phyloP scores from a whole-genome alignment of 2,329 filamentous ascomycete genomes.

The Alternaria sp. region DNA sequence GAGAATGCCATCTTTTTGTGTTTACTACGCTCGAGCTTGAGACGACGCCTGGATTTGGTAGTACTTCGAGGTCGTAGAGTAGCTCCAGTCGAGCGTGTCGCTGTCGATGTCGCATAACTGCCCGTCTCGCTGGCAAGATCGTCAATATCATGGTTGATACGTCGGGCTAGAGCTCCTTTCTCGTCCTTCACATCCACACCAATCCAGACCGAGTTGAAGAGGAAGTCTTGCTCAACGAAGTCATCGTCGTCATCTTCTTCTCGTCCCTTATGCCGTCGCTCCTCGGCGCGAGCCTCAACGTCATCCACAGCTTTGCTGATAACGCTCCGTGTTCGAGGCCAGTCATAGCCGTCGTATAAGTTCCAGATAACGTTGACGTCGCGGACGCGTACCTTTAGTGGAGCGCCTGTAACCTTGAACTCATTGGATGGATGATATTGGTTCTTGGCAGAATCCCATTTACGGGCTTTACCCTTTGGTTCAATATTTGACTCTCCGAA shows the following conservation, averaged over 20 bases:
- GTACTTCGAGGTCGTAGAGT: constrained; percentile 52
- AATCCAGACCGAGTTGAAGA: constrained; percentile 99
- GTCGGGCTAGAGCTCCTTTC: constrained; percentile 77
- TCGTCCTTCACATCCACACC: constrained; percentile 87
- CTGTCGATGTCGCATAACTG: constrained; percentile 75
- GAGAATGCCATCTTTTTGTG: constrained; percentile 97
- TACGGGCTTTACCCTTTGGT: constrained; percentile 71
- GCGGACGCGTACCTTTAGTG: constrained; percentile 77
- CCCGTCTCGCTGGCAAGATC: constrained; percentile 88
- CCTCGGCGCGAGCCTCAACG: constrained; percentile 81
- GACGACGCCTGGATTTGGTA: constrained; percentile 56
- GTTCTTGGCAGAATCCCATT: constrained; percentile 81
- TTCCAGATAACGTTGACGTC: constrained; percentile 98
- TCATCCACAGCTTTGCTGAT: constrained; percentile 89
- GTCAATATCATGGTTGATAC: constrained; percentile 88
- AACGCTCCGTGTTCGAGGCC: constrained; percentile 83
- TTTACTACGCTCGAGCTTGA: constrained; percentile 83
- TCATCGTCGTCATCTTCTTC: constrained; percentile 65
- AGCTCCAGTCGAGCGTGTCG: constrained; percentile 43
- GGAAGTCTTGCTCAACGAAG: constrained; percentile 87
- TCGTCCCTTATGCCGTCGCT: constrained; percentile 67
- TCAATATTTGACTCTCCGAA: constrained; percentile 68
- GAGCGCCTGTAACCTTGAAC: constrained; percentile 67
- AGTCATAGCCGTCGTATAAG: constrained; percentile 96
- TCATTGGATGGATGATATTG: constrained; percentile 72